Base-by-base conservation (phyloP, 495 filamentous ascomycete genomes). In the Parachaetomium inaequale region DNA sequence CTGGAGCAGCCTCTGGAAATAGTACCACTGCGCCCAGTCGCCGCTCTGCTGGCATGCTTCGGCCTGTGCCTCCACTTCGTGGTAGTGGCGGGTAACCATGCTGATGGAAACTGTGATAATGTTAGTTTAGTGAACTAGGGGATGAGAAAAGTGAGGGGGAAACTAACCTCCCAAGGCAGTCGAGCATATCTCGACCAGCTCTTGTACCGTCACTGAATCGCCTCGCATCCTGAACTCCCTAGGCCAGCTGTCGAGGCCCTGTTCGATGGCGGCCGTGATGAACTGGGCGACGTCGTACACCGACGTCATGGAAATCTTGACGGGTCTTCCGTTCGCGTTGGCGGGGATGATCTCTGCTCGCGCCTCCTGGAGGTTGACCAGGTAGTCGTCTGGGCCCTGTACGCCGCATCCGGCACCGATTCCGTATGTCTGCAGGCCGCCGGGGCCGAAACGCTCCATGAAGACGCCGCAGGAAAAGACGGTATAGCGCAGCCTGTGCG, bases 391-490 rank as follows among this genome's bases (percentile, higher is more conserved):
- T 59, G 86, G 84, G 25, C 75, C 76, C 17, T 75, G 73, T 32
- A 85, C 68, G 14, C 76, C 76, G 43, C 70, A 72, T 8, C 72
- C 70, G 19, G 68, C 58, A 10, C 87, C 85, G 36, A 91, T 85
- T 4, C 76, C 71, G 55, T 79, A 80, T 3, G 74, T 70, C 23
- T 73, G 72, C 52, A 92, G 74, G 4, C 88, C 88, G 12, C 83
- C 84, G 12, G 83, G 84, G 10, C 78, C 81, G 69, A 92, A 91
- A 12, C 88, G 77, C 67, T 92, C 88, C 76, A 89, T 90, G 66
- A 91, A 85, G n/a, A 90, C 68, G 38, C 88, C 88, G 68, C 88
- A 92, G 1, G 82, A 81, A 63, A 92, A 90, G 38, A 85, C 78
- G 4, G 87, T 87, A 59, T 79, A 88, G 45, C 83, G 74, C 75